Base-by-base conservation (phyloP, 768 basidiomycete species). In the Candolleomyces efflorescens region DNA sequence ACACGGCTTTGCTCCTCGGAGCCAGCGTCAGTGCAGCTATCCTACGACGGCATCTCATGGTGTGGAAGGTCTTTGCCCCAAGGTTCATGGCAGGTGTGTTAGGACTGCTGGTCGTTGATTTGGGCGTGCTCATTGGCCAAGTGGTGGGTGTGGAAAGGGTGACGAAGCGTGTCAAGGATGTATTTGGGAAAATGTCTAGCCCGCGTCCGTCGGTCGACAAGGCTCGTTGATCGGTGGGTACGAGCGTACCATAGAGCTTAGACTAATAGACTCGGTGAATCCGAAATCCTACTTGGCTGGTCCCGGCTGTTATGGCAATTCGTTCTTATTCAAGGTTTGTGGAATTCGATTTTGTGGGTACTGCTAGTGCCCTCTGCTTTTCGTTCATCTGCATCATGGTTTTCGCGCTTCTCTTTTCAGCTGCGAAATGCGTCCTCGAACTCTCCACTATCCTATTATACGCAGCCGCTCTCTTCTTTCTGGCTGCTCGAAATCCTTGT, bases 1-100 rank as follows among this genome's bases (percentile, higher is more conserved):
- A 87, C 68, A 71, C 79, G 5, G 64, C 74, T 4, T 65, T 94
- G 22, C 70, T 92, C 1, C 65, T 94, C 3, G 87, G 89, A 3
- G 82, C 85, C 15, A 87, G 92, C 3, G 69, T 83, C 5, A 85
- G 85, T 56, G 86, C 92, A 0, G 89, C 92, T 7, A 81, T 85
- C 63, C 71, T 95, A 53, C 72, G 94, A 61, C 69, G 94, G 46
- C 94, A 98, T 68, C 70, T 97, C 62, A 97, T 97, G 94, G 94
- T 98, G 22, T 99, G 97, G 97, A 98, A 98, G 73, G 87, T 98
- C 3, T 99, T 98, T 65, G 96, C 95, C 38, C 97, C 97, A 60
- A 75, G 96, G 60, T 97, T 95, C 68, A 95, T 98, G 87, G 68
- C 82, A 15, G 90, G 82, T 0, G 92, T 82, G 0, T 65, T 84